phyloP scores from a whole-genome alignment of 441 rosid species.

The Omphalea diandra region DNA sequence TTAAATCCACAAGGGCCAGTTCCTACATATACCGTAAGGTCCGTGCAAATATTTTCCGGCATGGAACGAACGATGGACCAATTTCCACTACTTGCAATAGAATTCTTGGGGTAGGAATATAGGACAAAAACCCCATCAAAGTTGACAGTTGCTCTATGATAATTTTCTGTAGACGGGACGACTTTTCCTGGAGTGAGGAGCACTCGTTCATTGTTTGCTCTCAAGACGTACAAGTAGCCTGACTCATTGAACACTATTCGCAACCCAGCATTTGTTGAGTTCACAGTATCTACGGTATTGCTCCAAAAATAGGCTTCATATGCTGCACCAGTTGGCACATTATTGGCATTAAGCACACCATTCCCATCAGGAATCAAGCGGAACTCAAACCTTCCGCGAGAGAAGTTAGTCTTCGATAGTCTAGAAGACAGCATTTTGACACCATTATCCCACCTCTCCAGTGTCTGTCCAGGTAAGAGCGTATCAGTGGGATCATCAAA shows the following conservation, averaged over 20 bases:
- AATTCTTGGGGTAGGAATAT: constrained; percentile 30
- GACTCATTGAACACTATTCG: neutral
- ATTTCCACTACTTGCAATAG: constrained; percentile 3
- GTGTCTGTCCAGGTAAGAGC: constrained; percentile 39
- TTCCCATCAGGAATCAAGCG: constrained; percentile 26
- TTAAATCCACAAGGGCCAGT: constrained; percentile 45
- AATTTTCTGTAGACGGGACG: constrained; percentile 17
- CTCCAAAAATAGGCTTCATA: constrained; percentile 23
- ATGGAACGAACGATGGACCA: neutral
- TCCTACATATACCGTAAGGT: neutral
- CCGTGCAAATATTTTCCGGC: constrained; percentile 35
- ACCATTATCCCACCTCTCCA: constrained; percentile 5
- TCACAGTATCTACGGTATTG: neutral
- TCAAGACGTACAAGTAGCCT: constrained; percentile 9
- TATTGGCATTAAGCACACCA: constrained; percentile 29
- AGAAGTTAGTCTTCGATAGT: constrained; percentile 24
- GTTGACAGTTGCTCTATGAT: constrained; percentile 40
- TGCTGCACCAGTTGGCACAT: neutral
- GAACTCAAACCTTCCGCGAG: constrained; percentile 39
- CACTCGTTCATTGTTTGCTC: neutral
- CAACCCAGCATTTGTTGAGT: constrained; percentile 18
- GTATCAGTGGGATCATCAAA: constrained; percentile 46
- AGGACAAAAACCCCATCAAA: constrained; percentile 40
- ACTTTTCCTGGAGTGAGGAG: neutral
- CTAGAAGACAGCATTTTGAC: constrained; percentile 20